Evolutionary conservation across 2,329 filamentous ascomycete species (phyloP).

Genomic region (Xylariaceae sp.): DNA sequence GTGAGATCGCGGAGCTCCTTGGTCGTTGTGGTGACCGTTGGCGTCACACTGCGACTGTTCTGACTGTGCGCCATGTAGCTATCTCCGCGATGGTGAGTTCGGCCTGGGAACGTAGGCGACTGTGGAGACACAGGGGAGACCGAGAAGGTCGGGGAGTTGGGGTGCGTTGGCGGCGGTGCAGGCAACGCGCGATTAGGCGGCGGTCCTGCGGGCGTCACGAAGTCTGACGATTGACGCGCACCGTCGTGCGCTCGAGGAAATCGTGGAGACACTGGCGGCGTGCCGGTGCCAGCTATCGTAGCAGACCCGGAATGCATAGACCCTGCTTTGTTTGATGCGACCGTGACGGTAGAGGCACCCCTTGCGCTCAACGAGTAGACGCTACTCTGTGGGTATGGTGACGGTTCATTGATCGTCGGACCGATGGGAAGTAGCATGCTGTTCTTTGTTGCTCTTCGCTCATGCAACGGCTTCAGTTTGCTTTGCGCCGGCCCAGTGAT

Average conservation of each 20-base stretch:
- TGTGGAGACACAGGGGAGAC: slow-evolving; percentile 19
- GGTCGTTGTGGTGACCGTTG: slow-evolving; percentile 23
- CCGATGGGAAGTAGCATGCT: slow-evolving; percentile 10
- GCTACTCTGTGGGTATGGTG: slow-evolving; percentile 17
- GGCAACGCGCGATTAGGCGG: slow-evolving; percentile 44
- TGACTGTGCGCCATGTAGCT: slow-evolving; percentile 3
- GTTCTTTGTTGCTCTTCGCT: slow-evolving; percentile 23
- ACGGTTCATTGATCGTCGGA: slow-evolving; percentile 5
- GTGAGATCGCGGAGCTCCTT: slow-evolving; percentile 31
- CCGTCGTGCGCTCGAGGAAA: slow-evolving; percentile 35
- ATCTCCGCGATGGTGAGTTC: slow-evolving; percentile 10
- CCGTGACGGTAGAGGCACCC: slow-evolving; percentile 14
- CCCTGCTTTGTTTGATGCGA: slow-evolving; percentile 27
- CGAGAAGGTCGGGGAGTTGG: slow-evolving; percentile 15
- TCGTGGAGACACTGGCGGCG: slow-evolving; percentile 32
- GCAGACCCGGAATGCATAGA: slow-evolving; percentile 19
- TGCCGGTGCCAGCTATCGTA: slow-evolving; percentile 17
- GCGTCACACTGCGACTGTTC: background rate
- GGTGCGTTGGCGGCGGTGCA: slow-evolving; percentile 21
- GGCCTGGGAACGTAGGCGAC: slow-evolving; percentile 25
- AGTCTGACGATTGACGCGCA: slow-evolving; percentile 35
- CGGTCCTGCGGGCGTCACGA: slow-evolving; percentile 36
- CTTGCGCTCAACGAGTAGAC: slow-evolving; percentile 15
- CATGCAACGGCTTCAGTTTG: slow-evolving; percentile 35
- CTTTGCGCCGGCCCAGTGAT: slow-evolving; percentile 35